A percentile compares a stretch with the other conserved stretches of the same genome.
These are phyloP conservation scores for Coniochaeta sp. DNA, from an alignment of 2,329 filamentous ascomycete species.

Conservation along the genomic window DNA sequence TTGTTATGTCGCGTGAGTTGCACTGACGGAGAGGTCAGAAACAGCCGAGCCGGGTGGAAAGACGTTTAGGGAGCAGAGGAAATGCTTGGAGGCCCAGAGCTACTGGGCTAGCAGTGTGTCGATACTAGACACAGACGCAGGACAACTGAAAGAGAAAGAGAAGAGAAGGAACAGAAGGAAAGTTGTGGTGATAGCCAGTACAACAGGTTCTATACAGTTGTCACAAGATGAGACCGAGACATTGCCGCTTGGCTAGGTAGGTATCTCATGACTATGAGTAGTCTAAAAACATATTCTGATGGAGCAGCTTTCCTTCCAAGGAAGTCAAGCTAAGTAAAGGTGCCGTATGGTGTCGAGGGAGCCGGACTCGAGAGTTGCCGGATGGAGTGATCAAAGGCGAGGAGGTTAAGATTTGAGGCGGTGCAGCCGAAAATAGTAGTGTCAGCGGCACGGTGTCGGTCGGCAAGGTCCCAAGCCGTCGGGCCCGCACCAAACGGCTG, in stretches of 20 bases:
- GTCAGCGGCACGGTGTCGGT: background rate
- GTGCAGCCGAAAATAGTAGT: background rate
- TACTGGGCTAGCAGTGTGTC: background rate
- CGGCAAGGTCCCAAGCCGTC: background rate
- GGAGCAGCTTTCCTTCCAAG: background rate
- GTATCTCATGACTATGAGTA: no score
- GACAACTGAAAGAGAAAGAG: background rate
- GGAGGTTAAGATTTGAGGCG: background rate
- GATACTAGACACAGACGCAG: background rate
- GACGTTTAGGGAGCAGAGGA: background rate
- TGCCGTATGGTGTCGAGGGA: no score
- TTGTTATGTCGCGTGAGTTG: background rate
- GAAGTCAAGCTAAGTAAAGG: no score
- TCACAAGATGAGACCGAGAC: background rate
- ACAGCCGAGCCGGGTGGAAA: background rate
- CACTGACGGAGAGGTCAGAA: background rate
- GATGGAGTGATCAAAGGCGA: background rate
- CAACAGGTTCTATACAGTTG: background rate
- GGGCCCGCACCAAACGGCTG: background rate
- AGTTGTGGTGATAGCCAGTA: background rate
- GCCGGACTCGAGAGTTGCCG: background rate
- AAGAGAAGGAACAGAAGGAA: background rate
- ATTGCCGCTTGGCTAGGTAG: background rate
- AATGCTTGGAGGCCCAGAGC: background rate
- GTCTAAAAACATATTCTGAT: no score